A percentile compares a stretch with the other conserved stretches of the same genome.
Conservation (phyloP, 2,329 filamentous ascomycete species). For the Sporothrix humicola region DNA sequence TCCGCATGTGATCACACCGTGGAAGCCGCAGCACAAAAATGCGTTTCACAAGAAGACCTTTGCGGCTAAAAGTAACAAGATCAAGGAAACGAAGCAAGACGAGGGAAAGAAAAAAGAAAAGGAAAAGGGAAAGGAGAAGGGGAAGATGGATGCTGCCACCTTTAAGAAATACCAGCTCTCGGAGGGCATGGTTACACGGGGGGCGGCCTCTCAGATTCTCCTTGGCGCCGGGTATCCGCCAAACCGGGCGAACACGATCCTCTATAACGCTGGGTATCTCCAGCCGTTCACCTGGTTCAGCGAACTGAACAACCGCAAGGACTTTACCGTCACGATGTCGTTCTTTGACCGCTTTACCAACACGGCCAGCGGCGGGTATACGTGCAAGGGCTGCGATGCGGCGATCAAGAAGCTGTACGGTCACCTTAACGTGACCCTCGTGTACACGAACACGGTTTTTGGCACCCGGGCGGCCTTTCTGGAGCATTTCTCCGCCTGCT, state of each 20-base stretch:
- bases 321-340: conserved; percentile 25
- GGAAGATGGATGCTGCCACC: too few relatives aligned
- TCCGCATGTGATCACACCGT: too few relatives aligned
- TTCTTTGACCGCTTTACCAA: conserved; percentile 17
- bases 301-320: neutral
- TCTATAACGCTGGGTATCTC: conserved; percentile 16
- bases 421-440: neutral
- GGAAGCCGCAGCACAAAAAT: too few relatives aligned
- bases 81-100: too few relatives aligned
- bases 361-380: conserved; percentile 5
- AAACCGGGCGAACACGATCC: neutral
- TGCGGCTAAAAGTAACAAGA: too few relatives aligned
- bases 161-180: too few relatives aligned
- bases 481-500: conserved; percentile 13
- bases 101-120: too few relatives aligned
- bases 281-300: conserved; percentile 20
- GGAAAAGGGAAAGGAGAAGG: too few relatives aligned
- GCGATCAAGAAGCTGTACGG: conserved; percentile 6
- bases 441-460: conserved; percentile 26
- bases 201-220: too few relatives aligned
- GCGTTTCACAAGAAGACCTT: too few relatives aligned
- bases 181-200: too few relatives aligned
- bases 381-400: conserved; percentile 18
- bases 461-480: conserved; percentile 21
- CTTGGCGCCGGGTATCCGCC: too few relatives aligned